Evolutionary conservation across 78 protist genomes (phyloP).

Genomic region (Dictyostelium intermedium): DNA sequence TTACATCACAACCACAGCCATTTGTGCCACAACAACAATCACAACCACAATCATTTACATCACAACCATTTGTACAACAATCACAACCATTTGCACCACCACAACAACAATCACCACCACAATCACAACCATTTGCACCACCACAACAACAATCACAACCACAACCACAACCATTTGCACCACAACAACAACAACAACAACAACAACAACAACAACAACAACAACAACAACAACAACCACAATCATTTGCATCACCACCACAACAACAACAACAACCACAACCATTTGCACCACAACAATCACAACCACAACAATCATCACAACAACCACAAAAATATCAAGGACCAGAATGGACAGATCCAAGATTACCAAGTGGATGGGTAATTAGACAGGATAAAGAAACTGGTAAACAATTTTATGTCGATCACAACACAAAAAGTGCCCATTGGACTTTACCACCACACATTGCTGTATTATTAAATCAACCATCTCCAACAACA

Average conservation of each 20-base stretch:
- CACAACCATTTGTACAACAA: neutral
- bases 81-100: neutral
- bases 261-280: neutral
- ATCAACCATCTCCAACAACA: neutral
- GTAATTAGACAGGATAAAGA: slow-evolving; percentile 50
- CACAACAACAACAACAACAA: neutral
- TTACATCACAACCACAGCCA: neutral
- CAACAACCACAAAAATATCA: neutral
- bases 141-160: neutral
- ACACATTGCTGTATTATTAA: neutral
- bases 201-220: neutral
- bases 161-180: neutral
- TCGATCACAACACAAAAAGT: slow-evolving; percentile 56
- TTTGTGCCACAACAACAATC: neutral
- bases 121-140: neutral
- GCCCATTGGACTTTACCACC: slow-evolving; percentile 74
- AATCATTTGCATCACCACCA: neutral
- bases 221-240: neutral
- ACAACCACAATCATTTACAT: neutral
- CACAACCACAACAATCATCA: neutral
- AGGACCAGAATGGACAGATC: neutral
- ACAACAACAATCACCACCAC: neutral
- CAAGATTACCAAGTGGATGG: slow-evolving; percentile 53
- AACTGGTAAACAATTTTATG: slow-evolving; percentile 49
- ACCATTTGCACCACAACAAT: neutral